These are phyloP conservation scores for Coccomyxa sp. DNA, from an alignment of 139 green algal genomes.

Conservation along the genomic window DNA sequence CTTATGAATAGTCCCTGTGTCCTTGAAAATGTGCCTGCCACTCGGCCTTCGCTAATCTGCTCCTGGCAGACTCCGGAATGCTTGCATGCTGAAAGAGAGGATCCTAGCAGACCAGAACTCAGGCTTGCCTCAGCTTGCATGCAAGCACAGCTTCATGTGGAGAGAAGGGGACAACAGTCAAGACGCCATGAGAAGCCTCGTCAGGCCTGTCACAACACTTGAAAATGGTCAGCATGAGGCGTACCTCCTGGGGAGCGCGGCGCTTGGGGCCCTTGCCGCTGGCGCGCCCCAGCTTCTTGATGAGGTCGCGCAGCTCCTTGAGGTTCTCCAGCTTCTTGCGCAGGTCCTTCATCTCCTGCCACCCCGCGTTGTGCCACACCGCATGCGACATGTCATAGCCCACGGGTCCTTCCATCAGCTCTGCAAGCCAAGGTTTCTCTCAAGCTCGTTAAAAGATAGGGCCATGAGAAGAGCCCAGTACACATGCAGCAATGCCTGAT, in stretches of 20 bases:
- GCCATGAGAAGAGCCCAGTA: too few species aligned
- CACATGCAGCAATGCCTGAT: too few species aligned
- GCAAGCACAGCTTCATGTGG: not conserved
- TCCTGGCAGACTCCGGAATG: too few species aligned
- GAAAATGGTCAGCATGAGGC: not conserved
- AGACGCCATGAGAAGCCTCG: not conserved
- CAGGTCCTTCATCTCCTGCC: constrained; percentile 71
- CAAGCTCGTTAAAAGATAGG: too few species aligned
- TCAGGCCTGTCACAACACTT: not conserved
- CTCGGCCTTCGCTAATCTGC: too few species aligned
- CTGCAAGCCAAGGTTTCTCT: too few species aligned
- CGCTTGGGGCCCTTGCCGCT: constrained; percentile 75
- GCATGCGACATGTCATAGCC: constrained; percentile 64
- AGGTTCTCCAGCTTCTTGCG: constrained; percentile 72
- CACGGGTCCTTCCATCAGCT: constrained; percentile 53
- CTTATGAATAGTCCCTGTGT: too few species aligned
- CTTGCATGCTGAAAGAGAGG: too few species aligned
- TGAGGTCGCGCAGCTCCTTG: constrained; percentile 80
- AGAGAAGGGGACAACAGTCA: not conserved
- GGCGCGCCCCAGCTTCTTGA: constrained; percentile 64
- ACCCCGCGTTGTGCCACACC: constrained; percentile 73
- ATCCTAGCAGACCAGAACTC: too few species aligned
- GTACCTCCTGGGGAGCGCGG: constrained; percentile 61
- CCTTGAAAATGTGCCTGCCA: too few species aligned
- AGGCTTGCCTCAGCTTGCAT: not conserved